A percentile compares a stretch with the other conserved stretches of the same genome.
These are phyloP conservation scores for Hymenoscyphus salicellus DNA, from an alignment of 2,329 filamentous ascomycete genomes.

Conservation along the genomic window DNA sequence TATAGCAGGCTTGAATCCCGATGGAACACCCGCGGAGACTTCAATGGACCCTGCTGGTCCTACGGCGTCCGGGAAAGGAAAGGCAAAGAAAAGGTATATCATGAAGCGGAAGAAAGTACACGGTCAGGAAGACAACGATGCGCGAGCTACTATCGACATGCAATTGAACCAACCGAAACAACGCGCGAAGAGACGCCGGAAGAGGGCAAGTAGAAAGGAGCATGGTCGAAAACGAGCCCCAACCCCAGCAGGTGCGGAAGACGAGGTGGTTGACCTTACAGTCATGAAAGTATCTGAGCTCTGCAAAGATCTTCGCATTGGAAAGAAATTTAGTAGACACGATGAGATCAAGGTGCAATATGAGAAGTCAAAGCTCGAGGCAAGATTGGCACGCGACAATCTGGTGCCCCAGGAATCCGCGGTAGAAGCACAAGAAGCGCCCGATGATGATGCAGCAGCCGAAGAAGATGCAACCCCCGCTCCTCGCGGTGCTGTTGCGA, in stretches of 20 bases:
- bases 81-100: constrained; percentile 23
- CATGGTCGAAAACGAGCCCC: constrained; percentile 28
- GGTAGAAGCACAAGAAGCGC: constrained; percentile 29
- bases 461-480: constrained; percentile 8
- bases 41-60: constrained; percentile 15
- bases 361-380: constrained; percentile 47
- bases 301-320: constrained; percentile 65
- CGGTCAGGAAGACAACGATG: constrained; percentile 25
- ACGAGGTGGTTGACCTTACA: constrained; percentile 60
- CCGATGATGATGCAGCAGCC: constrained; percentile 23
- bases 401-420: constrained; percentile 24
- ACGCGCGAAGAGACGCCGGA: constrained; percentile 26
- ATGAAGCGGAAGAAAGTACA: constrained; percentile 24
- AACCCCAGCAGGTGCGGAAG: constrained; percentile 64
- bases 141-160: constrained; percentile 28
- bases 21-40: constrained; percentile 27
- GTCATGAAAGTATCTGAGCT: constrained; percentile 71
- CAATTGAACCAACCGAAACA: constrained; percentile 21
- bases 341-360: constrained; percentile 66
- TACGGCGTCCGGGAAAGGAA: constrained; percentile 20
- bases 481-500: constrained; percentile 14
- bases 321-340: constrained; percentile 72
- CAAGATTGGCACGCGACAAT: constrained; percentile 30
- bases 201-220: constrained; percentile 36
- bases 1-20: constrained; percentile 27